Evolutionary conservation across 1,284 basidiomycete genomes (phyloP).

Genomic region (Rhodotorula sp.): DNA sequence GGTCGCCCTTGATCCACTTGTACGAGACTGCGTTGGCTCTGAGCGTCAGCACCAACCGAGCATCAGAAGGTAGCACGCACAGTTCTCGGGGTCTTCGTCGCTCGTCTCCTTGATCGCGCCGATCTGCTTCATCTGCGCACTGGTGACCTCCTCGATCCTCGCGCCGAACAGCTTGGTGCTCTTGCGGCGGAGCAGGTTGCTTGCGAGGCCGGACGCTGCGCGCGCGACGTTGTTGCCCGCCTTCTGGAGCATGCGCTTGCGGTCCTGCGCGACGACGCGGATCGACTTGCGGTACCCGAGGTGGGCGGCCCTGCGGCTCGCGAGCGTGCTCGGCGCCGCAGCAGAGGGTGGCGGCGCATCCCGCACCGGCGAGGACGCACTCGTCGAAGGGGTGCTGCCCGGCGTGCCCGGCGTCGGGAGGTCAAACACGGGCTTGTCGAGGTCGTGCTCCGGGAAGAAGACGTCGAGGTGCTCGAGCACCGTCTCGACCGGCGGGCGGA

Average conservation of each 20-base stretch:
- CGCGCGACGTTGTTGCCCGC: constrained; percentile 56
- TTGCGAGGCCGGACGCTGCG: constrained; percentile 49
- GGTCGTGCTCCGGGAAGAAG: constrained; percentile 94
- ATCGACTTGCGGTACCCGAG: constrained; percentile 79
- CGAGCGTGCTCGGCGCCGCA: constrained; percentile 22
- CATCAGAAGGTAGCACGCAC: constrained; percentile 29
- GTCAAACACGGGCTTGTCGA: constrained; percentile 94
- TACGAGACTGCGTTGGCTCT: constrained; percentile 69
- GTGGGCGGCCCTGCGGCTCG: constrained; percentile 33
- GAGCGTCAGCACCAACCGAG: neutral
- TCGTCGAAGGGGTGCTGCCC: constrained; percentile 58
- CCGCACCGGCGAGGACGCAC: constrained; percentile 22
- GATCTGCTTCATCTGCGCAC: constrained; percentile 56
- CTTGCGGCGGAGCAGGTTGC: constrained; percentile 65
- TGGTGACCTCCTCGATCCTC: constrained; percentile 87
- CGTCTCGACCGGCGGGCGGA: constrained; percentile 88
- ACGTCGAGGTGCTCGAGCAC: constrained; percentile 91
- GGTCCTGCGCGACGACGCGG: constrained; percentile 76
- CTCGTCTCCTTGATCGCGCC: constrained; percentile 48
- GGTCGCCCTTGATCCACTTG: constrained; percentile 97
- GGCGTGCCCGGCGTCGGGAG: constrained; percentile 62
- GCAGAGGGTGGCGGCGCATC: constrained; percentile 38
- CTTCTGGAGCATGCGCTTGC: constrained; percentile 49
- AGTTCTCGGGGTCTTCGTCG: constrained; percentile 47
- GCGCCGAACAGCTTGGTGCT: constrained; percentile 97